phyloP scores from a whole-genome alignment of 2,329 filamentous ascomycete species.

The Paecilomyces niveus region DNA sequence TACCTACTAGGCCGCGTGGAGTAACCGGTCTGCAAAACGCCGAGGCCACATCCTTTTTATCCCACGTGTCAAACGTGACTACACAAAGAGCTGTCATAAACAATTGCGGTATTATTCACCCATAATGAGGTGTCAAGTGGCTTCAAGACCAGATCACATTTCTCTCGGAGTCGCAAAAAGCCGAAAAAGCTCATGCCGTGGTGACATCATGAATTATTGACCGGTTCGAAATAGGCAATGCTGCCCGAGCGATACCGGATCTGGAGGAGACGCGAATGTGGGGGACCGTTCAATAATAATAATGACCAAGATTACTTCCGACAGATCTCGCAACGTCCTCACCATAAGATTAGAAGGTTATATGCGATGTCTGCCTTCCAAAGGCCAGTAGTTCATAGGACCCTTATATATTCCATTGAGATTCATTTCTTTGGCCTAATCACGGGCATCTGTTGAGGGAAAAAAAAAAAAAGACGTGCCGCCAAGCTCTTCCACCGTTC shows the following conservation, averaged over 20 bases:
- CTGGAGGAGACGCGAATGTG: background rate
- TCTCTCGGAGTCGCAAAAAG: too few species aligned
- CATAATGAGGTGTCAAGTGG: background rate
- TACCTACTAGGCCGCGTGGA: too few species aligned
- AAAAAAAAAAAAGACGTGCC: too few species aligned
- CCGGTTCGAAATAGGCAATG: background rate
- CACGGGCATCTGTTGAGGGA: too few species aligned
- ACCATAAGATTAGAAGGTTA: background rate
- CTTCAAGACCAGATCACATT: too few species aligned
- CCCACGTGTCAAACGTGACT: background rate
- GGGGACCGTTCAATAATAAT: background rate
- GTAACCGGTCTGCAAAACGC: slow-evolving; percentile 8
- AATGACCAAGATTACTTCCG: too few species aligned
- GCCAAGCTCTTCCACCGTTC: slow-evolving; percentile 4
- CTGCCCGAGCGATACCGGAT: background rate
- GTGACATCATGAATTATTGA: background rate
- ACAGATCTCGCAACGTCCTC: background rate
- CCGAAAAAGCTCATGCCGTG: background rate
- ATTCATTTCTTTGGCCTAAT: too few species aligned
- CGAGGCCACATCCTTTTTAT: slow-evolving; percentile 15
- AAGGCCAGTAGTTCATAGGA: too few species aligned
- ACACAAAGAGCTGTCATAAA: background rate
- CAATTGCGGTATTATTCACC: background rate
- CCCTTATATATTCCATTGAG: too few species aligned
- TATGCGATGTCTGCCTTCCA: too few species aligned